These are phyloP conservation scores for Flaveria floridana DNA, from an alignment of 140 eudicot species.

Conservation along the genomic window DNA sequence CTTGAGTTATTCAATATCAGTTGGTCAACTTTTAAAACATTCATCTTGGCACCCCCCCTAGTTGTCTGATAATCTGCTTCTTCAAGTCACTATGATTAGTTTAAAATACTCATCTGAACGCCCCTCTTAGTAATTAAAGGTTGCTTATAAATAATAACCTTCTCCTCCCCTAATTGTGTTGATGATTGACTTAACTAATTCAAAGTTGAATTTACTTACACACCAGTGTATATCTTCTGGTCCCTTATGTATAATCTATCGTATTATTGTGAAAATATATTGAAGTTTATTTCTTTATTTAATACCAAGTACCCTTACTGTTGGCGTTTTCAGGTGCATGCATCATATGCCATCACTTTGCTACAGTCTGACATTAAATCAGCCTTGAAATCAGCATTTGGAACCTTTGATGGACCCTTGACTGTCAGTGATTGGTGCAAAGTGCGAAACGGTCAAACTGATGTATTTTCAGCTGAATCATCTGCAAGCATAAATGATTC, in stretches of 20 bases:
- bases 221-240: background rate
- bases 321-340: constrained; percentile 70
- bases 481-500: constrained; percentile 83
- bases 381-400: constrained; percentile 88
- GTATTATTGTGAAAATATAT: background rate
- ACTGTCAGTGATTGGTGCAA: constrained; percentile 93
- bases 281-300: background rate
- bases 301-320: constrained; percentile 5
- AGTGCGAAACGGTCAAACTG: constrained; percentile 77
- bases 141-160: background rate
- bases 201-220: background rate
- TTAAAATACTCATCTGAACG: background rate
- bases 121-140: background rate
- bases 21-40: background rate
- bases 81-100: background rate
- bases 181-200: background rate
- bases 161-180: background rate
- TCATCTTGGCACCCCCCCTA: background rate
- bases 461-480: constrained; percentile 77
- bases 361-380: constrained; percentile 84
- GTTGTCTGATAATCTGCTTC: background rate
- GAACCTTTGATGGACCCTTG: constrained; percentile 85
- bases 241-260: background rate
- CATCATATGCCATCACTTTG: constrained; percentile 79
- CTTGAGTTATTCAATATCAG: background rate